Conservation (phyloP, 768 basidiomycete species). For the Hygrophoropsis aurantiaca region DNA sequence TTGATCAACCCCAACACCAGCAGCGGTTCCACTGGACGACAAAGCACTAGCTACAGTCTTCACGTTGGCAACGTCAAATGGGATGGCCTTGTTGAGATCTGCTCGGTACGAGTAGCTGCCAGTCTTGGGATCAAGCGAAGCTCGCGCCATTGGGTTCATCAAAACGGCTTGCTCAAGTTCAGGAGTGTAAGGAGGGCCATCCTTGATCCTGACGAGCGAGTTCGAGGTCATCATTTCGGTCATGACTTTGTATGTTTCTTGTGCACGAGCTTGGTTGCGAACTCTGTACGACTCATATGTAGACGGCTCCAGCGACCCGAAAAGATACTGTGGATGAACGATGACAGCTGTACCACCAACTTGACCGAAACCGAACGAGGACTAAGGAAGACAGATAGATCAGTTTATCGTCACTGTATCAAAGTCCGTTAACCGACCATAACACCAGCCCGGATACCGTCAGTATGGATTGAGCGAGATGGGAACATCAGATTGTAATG, state of each 20-base stretch:
- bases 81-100: slow-evolving; percentile 52
- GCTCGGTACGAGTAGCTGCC: slow-evolving; percentile 81
- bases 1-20: slow-evolving; percentile 89
- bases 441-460: slow-evolving; percentile 83
- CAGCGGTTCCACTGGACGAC: slow-evolving; percentile 40
- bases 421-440: slow-evolving; percentile 54
- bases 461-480: slow-evolving; percentile 93
- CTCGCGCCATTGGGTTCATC: slow-evolving; percentile 91
- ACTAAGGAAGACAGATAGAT: slow-evolving; percentile 41
- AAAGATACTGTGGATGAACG: slow-evolving; percentile 87
- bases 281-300: slow-evolving; percentile 74
- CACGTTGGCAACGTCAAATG: slow-evolving; percentile 67
- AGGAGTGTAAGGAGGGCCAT: slow-evolving; percentile 80
- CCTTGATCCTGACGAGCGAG: slow-evolving; percentile 92
- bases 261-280: slow-evolving; percentile 64
- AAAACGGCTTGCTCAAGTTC: slow-evolving; percentile 87
- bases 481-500: slow-evolving; percentile 95
- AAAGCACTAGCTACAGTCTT: slow-evolving; percentile 52
- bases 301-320: slow-evolving; percentile 79
- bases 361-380: slow-evolving; percentile 98
- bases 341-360: slow-evolving; percentile 91
- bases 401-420: neutral
- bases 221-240: slow-evolving; percentile 95
- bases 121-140: slow-evolving; percentile 76
- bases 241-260: slow-evolving; percentile 85